Evolutionary conservation across 768 basidiomycete genomes (phyloP), one percentile per base, ranked within the genome.

Genomic region (Suillus subalutaceus): DNA sequence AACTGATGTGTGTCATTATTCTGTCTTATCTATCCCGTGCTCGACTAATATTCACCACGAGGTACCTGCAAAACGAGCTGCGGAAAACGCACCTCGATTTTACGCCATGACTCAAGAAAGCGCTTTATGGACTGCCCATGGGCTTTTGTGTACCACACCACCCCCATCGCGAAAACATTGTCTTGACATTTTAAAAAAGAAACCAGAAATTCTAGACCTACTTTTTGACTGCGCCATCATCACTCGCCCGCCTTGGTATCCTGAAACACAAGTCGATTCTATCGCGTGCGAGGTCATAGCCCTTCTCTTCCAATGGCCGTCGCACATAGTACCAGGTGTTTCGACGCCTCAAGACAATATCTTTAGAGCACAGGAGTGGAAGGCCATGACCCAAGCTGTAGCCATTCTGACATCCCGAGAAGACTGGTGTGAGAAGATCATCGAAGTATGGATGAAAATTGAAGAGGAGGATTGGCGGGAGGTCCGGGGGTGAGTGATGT

Each of bases 161-260:
- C 61, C 60, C 1, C 68, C 56, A 12, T 41, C 69, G 6, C 62
- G 65, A 38, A 65, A 67, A 41, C 58, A 65, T 30, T 61, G 66
- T n/a, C 65, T 68, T 43, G 70, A 74, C 7, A 53, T 74, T 6
- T n/a, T 73, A 18, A 67, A 70, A 55, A 58, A 65, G 35, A 65
- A 65, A 13, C 71, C 73, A 15, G 67, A 71, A 18, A 66, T 72
- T 20, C 46, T 73, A 23, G 67, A 72, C 56, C 48, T 67, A 10
- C 68, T 79, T 6, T 71, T 78, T 65, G 66, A 72, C 30, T 72
- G 70, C 56, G 77, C 75, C 7, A 62, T 66, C n/a, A n/a, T 75
- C 20, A 38, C 63, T 41, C 69, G 75, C 40, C 69, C 70, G 7
- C 40, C 71, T 8, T 77, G 72, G 72, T 77, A 78, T 63, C 74